Conservation (phyloP, 2,329 filamentous ascomycete species). For the Coniochaeta prunicola region DNA sequence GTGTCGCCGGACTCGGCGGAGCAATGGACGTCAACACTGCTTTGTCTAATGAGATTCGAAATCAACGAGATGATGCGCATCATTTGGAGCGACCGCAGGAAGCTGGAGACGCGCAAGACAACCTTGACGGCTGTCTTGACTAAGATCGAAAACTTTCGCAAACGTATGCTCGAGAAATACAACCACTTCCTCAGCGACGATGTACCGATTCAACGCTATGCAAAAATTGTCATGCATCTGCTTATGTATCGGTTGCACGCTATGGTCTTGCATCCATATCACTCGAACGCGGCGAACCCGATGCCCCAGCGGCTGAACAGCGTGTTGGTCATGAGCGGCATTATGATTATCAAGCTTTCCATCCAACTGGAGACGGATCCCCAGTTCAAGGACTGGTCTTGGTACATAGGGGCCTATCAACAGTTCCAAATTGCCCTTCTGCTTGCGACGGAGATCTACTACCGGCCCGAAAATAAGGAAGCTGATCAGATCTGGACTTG, state of each 20-base stretch:
- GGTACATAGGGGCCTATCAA: slow-evolving; percentile 65
- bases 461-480: slow-evolving; percentile 46
- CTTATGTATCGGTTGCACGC: slow-evolving; percentile 56
- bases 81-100: slow-evolving; percentile 62
- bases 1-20: slow-evolving; percentile 37
- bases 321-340: slow-evolving; percentile 56
- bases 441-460: slow-evolving; percentile 60
- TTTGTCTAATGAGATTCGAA: slow-evolving; percentile 63
- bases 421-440: slow-evolving; percentile 67
- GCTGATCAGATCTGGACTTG: slow-evolving; percentile 63
- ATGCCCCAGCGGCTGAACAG: slow-evolving; percentile 57
- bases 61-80: slow-evolving; percentile 65
- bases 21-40: slow-evolving; percentile 61
- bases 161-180: slow-evolving; percentile 59
- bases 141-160: slow-evolving; percentile 63
- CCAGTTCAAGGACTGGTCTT: slow-evolving; percentile 51
- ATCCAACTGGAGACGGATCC: slow-evolving; percentile 37
- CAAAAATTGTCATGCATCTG: slow-evolving; percentile 57
- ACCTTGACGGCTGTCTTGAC: slow-evolving; percentile 56
- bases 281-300: slow-evolving; percentile 34
- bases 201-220: slow-evolving; percentile 55
- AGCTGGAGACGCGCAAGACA: slow-evolving; percentile 53
- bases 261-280: slow-evolving; percentile 62
- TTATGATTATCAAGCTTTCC: slow-evolving; percentile 40
- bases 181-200: slow-evolving; percentile 52